Evolutionary conservation across 2,329 filamentous ascomycete species (phyloP).

Genomic region (Tolypocladium tropicale): DNA sequence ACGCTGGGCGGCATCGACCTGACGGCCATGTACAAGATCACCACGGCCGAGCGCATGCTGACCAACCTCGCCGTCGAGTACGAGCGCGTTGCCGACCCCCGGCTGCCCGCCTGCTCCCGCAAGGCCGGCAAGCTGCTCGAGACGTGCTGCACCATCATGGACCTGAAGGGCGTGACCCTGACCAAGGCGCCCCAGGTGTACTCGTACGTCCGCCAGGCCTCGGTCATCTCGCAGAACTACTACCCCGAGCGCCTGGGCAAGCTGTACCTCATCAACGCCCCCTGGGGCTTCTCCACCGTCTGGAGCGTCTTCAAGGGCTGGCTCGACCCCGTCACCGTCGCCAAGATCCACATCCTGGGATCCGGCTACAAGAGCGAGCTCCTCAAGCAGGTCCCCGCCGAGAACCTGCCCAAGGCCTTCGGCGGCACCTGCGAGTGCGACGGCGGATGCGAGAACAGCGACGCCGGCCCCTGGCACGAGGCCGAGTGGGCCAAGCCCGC

Average conservation of each 20-base stretch:
- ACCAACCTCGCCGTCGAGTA: slow-evolving; percentile 96
- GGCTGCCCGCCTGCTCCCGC: slow-evolving; percentile 89
- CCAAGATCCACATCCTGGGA: slow-evolving; percentile 90
- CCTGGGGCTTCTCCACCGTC: slow-evolving; percentile 84
- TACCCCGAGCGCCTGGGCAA: slow-evolving; percentile 95
- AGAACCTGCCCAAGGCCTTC: slow-evolving; percentile 82
- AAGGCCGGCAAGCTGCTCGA: slow-evolving; percentile 84
- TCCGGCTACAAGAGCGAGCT: slow-evolving; percentile 74
- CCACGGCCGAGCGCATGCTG: slow-evolving; percentile 84
- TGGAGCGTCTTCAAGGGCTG: slow-evolving; percentile 86
- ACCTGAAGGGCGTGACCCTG: slow-evolving; percentile 88
- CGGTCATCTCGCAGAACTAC: slow-evolving; percentile 93
- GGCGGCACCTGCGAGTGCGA: slow-evolving; percentile 75
- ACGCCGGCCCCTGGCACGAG: slow-evolving; percentile 84
- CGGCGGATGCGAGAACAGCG: slow-evolving; percentile 77
- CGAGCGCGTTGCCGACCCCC: slow-evolving; percentile 88
- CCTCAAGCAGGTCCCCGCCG: slow-evolving; percentile 70
- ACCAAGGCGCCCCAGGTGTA: slow-evolving; percentile 75
- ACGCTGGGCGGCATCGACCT: slow-evolving; percentile 90
- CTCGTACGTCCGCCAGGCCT: slow-evolving; percentile 75
- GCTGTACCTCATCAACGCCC: slow-evolving; percentile 95
- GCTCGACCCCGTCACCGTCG: slow-evolving; percentile 91
- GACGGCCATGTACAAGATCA: slow-evolving; percentile 84
- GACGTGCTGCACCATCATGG: slow-evolving; percentile 98
- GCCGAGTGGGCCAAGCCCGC: slow-evolving; percentile 53